Evolutionary conservation across 352 stramenopile genomes (phyloP).

Genomic region (Globisporangium splendens): DNA sequence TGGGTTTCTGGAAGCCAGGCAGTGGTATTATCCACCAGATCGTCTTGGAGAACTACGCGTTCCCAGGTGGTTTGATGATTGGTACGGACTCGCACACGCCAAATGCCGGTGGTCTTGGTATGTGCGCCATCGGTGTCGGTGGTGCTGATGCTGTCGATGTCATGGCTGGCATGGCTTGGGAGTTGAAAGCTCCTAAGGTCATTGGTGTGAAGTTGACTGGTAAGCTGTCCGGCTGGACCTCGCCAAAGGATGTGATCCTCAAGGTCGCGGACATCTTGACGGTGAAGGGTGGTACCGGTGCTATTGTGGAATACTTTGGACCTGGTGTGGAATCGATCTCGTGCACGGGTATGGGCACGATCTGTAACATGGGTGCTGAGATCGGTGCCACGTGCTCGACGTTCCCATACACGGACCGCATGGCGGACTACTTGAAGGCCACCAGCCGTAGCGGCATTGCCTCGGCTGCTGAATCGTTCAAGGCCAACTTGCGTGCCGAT

Average conservation of each 20-base stretch:
- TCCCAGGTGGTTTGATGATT: constrained; percentile 94
- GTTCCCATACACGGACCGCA: constrained; percentile 92
- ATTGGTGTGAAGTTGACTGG: constrained; percentile 93
- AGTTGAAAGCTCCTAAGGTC: constrained; percentile 94
- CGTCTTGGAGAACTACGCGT: constrained; percentile 94
- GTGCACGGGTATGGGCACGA: constrained; percentile 93
- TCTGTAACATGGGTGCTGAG: constrained; percentile 95
- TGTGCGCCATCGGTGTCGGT: constrained; percentile 92
- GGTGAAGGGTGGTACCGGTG: constrained; percentile 91
- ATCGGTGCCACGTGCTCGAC: constrained; percentile 93
- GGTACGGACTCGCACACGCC: constrained; percentile 93
- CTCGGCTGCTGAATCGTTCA: constrained; percentile 85
- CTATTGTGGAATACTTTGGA: constrained; percentile 94
- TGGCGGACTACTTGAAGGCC: constrained; percentile 90
- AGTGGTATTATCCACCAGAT: constrained; percentile 95
- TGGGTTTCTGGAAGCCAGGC: constrained; percentile 93
- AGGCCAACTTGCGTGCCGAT: constrained; percentile 84
- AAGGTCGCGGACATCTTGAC: constrained; percentile 94
- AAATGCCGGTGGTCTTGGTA: constrained; percentile 91
- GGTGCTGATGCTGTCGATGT: constrained; percentile 92
- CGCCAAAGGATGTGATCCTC: constrained; percentile 93
- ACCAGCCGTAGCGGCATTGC: constrained; percentile 89
- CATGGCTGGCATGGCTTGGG: constrained; percentile 93
- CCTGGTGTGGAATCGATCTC: constrained; percentile 91
- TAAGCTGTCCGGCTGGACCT: constrained; percentile 92